A percentile compares a stretch with the other conserved stretches of the same genome.
Conservation (phyloP, 2,329 filamentous ascomycete genomes). For the Dactylellina haptotyla region DNA sequence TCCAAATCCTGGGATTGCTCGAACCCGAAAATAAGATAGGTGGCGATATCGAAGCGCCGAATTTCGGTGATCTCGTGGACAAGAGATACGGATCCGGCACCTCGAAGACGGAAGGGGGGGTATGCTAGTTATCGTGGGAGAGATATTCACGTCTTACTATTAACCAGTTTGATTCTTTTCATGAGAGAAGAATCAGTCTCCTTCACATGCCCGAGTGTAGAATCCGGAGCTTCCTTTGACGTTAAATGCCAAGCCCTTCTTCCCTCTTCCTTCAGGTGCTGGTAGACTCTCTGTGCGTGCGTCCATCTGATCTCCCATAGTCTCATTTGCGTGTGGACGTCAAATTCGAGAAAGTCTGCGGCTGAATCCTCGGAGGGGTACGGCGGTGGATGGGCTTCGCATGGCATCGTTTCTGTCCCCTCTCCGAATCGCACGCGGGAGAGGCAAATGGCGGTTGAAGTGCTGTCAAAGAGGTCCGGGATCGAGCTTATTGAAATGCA, state of each 20-base stretch:
- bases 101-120: neutral
- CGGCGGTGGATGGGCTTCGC: conserved; percentile 43
- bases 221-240: neutral
- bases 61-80: conserved; percentile 21
- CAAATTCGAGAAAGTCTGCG: conserved; percentile 42
- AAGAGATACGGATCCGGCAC: neutral
- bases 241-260: conserved; percentile 9
- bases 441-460: too few species aligned
- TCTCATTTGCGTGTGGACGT: conserved; percentile 32
- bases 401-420: conserved; percentile 28
- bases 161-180: conserved; percentile 25
- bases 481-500: too few species aligned
- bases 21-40: conserved; percentile 2
- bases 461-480: too few species aligned
- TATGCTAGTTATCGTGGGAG: too few species aligned
- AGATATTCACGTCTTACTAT: conserved; percentile 4
- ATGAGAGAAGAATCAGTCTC: conserved; percentile 5
- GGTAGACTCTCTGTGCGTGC: conserved; percentile 14
- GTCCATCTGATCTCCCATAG: conserved; percentile 46
- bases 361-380: conserved; percentile 37
- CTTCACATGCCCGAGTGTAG: neutral
- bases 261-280: conserved; percentile 7
- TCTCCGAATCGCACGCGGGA: neutral
- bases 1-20: neutral
- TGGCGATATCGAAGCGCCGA: conserved; percentile 35